Conservation (phyloP, 495 filamentous ascomycete species). For the Neurospora intermedia region DNA sequence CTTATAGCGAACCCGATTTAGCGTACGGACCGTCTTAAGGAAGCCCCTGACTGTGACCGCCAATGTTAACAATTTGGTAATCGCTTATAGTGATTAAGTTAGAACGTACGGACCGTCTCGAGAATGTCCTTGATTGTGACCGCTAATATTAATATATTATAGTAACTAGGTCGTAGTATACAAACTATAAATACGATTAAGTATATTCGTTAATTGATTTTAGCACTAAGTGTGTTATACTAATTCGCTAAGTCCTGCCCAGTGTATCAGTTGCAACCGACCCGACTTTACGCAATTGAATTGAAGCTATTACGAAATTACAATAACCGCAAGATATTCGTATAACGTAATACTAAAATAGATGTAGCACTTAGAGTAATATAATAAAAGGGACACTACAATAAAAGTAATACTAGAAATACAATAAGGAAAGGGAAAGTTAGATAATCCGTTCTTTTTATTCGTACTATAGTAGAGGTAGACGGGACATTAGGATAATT, state of each 20-base stretch:
- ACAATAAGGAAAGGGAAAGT: neutral
- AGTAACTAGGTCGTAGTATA: neutral
- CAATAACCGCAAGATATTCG: neutral
- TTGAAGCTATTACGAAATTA: neutral
- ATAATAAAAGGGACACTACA: neutral
- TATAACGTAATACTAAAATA: neutral
- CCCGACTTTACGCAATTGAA: neutral
- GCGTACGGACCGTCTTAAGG: neutral
- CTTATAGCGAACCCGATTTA: neutral
- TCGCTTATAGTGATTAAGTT: neutral
- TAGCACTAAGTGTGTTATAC: neutral
- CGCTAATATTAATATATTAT: too few species aligned
- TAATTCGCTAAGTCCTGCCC: neutral
- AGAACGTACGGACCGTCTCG: neutral
- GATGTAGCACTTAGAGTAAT: too few species aligned
- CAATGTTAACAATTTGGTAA: neutral
- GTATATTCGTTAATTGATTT: neutral
- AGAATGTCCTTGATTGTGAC: too few species aligned
- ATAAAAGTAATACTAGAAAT: neutral
- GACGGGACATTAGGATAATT: too few species aligned
- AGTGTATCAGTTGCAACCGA: too few species aligned
- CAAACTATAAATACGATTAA: neutral
- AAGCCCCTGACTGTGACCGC: neutral
- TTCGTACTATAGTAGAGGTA: neutral
- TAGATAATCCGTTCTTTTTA: neutral